Base-by-base conservation (phyloP, 2,329 filamentous ascomycete genomes). In the Claviceps arundinis region DNA sequence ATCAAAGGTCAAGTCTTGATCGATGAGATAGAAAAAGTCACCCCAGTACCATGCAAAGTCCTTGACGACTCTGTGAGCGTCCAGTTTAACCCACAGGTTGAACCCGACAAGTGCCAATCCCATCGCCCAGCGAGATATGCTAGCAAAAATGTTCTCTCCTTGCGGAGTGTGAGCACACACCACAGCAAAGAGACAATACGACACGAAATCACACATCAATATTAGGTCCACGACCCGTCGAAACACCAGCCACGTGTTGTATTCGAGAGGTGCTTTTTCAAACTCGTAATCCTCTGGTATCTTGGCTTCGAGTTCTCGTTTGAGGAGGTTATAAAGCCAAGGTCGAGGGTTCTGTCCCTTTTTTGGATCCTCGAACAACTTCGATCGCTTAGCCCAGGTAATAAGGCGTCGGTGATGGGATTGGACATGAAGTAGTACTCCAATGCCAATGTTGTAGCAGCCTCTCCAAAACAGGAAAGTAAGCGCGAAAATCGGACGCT, bases 11-110 rank as follows among this genome's bases (percentile, higher is more conserved):
- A 98, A 76, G 64, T 95, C 89, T 71, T 97, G 90, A 69, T 98
- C 93, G 67, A 98, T 88, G 63, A 98, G 83, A 70, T 89, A 98
- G 76, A 97, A 98, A 71, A 97, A 97, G 69, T 98, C 93, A 56
- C 93, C 93, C 93, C 93, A 98, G 70, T 97, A 98, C 93, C 93
- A 98, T 30, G 93, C 93, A 71, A 90, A 98, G 70, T 98, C 93
- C 70, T 97, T 97, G 64, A 98, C 93, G 48, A 98, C 93, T 55
- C 93, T 81, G 68, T 98, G 93, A 19, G 93, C 93, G 69, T 98
- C 93, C 56, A 98, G 77, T 71, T 98, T 98, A 57, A 98, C 93
- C 90, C 93, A 97, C 22, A 97, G 77, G 67, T 97, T 98, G 78
- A 98, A 97, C 53, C 87, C 77, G 56, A 98, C 84, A 26, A 97